Evolutionary conservation across 2,329 filamentous ascomycete genomes (phyloP).

Genomic region (Alternaria sp.): DNA sequence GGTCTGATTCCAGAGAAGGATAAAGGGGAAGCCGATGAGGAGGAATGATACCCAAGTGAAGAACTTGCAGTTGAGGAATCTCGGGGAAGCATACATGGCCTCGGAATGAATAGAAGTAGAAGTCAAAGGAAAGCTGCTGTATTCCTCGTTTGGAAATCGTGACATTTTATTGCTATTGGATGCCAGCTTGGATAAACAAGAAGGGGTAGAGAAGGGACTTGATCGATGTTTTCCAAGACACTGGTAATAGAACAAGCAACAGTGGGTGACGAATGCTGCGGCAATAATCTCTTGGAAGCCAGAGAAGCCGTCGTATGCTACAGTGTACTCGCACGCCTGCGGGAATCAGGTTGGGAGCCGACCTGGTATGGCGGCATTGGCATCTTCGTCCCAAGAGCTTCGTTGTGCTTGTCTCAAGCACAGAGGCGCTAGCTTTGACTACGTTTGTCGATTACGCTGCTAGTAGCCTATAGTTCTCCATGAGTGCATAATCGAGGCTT

Average conservation of each 20-base stretch:
- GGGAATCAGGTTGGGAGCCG: not conserved
- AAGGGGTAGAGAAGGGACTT: not conserved
- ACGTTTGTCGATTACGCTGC: not conserved
- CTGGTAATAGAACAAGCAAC: not conserved
- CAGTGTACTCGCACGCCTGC: not conserved
- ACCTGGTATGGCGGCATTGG: not conserved
- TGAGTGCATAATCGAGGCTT: not conserved
- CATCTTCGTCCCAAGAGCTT: conserved; percentile 2
- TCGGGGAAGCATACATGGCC: conserved; percentile 1
- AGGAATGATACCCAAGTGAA: conserved; percentile 14
- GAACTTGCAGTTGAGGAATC: conserved; percentile 3
- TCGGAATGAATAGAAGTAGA: not conserved
- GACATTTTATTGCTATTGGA: not conserved
- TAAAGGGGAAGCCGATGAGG: conserved; percentile 8
- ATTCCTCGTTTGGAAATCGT: not conserved
- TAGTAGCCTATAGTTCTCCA: not conserved
- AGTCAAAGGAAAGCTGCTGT: not conserved
- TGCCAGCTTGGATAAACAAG: not conserved
- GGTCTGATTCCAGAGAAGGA: conserved; percentile 14
- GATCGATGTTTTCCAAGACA: not conserved
- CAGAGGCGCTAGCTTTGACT: not conserved
- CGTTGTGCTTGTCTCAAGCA: conserved; percentile 2
- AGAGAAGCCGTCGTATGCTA: not conserved
- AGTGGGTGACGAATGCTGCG: not conserved
- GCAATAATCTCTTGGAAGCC: not conserved